Percentiles rank a stretch among this genome's conserved stretches.
phyloP scores from a whole-genome alignment of 164 flowering plant genomes.

The Nymphaea colorata region DNA sequence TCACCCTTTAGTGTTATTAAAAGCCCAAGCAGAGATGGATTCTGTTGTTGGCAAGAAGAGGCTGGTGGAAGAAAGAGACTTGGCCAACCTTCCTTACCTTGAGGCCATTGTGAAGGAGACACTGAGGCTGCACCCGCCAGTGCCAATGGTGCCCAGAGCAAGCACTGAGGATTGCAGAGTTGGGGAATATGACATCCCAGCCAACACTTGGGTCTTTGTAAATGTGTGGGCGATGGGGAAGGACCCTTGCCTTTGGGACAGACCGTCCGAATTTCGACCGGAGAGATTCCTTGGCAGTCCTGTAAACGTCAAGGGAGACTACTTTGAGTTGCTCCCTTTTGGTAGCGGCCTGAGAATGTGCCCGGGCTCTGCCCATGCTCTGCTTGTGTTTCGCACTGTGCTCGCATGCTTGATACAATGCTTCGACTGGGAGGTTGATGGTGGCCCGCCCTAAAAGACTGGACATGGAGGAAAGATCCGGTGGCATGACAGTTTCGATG shows the following conservation, averaged over 20 bases:
- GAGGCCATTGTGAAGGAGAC: conserved; percentile 44
- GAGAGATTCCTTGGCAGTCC: conserved; percentile 32
- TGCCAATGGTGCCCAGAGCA: conserved; percentile 27
- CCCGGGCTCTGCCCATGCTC: conserved; percentile 30
- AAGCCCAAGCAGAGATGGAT: conserved; percentile 27
- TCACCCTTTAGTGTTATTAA: conserved; percentile 19
- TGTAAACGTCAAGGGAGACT: conserved; percentile 24
- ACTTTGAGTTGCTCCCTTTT: conserved; percentile 37
- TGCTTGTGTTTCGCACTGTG: conserved; percentile 18
- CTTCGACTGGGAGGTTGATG: conserved; percentile 36
- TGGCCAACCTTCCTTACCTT: conserved; percentile 27
- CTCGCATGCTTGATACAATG: conserved; percentile 38
- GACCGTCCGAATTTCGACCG: conserved; percentile 40
- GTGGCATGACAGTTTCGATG: conserved; percentile 4
- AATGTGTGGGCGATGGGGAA: conserved; percentile 44
- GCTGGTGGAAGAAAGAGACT: conserved; percentile 31
- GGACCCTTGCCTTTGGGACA: conserved; percentile 46
- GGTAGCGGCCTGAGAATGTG: conserved; percentile 50
- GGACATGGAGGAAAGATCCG: conserved; percentile 7
- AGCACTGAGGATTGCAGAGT: conserved; percentile 24
- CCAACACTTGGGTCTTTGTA: too few species aligned
- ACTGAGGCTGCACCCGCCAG: conserved; percentile 46
- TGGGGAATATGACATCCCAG: conserved; percentile 32
- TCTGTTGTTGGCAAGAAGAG: conserved; percentile 23
- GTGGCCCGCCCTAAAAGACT: not conserved